Evolutionary conservation across 1,139 yeast species (phyloP).

Genomic region (Trichomonascaceae sp.): DNA sequence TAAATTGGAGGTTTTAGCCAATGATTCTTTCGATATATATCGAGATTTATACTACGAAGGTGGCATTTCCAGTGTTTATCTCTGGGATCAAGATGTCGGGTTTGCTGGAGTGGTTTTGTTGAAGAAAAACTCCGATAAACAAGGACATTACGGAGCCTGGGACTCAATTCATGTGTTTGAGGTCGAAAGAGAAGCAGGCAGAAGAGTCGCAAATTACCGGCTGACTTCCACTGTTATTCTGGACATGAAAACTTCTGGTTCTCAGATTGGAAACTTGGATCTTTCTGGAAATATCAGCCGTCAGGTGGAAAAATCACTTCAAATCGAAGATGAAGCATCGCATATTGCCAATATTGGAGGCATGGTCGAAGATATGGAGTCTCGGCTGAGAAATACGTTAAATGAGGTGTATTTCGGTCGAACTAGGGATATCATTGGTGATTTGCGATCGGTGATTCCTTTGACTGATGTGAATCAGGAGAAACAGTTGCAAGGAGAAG

Average conservation of each 20-base stretch:
- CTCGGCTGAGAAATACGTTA: constrained; percentile 75
- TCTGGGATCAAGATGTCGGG: constrained; percentile 70
- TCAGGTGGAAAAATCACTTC: constrained; percentile 47
- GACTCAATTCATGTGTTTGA: constrained; percentile 92
- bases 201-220: constrained; percentile 53
- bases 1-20: constrained; percentile 71
- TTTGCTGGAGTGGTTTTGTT: constrained; percentile 91
- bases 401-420: constrained; percentile 96
- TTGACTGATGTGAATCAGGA: constrained; percentile 29
- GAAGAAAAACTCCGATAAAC: constrained; percentile 44
- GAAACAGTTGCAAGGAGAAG: constrained; percentile 27
- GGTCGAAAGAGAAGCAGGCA: constrained; percentile 43
- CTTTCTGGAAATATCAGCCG: constrained; percentile 83
- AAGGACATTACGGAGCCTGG: constrained; percentile 58
- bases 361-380: constrained; percentile 81
- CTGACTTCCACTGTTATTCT: constrained; percentile 85
- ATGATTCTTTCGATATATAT: constrained; percentile 88
- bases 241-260: constrained; percentile 43
- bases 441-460: constrained; percentile 48
- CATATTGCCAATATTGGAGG: constrained; percentile 85
- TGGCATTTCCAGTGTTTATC: constrained; percentile 80
- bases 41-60: constrained; percentile 94
- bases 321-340: constrained; percentile 45
- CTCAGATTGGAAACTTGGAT: constrained; percentile 39
- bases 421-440: constrained; percentile 77